phyloP scores from a whole-genome alignment of 176 grass and related monocot genomes.

The Musa troglodytarum region DNA sequence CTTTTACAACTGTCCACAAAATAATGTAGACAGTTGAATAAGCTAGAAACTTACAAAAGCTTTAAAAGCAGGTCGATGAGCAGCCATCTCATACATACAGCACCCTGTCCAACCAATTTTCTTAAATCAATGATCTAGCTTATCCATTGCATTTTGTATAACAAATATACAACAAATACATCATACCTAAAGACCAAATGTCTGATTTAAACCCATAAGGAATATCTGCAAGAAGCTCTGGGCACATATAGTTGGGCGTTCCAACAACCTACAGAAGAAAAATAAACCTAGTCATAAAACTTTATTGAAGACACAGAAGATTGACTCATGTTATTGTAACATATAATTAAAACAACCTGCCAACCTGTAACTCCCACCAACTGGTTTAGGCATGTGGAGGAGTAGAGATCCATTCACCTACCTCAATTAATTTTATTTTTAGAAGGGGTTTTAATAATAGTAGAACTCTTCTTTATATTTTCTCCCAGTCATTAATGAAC shows the following conservation, averaged over 20 bases:
- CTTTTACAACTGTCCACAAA: background rate
- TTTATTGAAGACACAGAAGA: no score
- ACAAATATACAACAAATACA: slow-evolving; percentile 12
- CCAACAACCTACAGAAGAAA: slow-evolving; percentile 65
- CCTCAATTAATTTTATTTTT: background rate
- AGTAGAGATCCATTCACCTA: background rate
- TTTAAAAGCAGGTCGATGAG: slow-evolving; percentile 91
- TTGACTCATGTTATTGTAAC: no score
- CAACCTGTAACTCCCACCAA: background rate
- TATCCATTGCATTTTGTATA: background rate
- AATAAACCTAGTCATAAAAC: background rate
- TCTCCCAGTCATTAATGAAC: background rate
- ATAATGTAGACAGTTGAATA: background rate
- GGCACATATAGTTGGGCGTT: slow-evolving; percentile 98
- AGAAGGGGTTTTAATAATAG: background rate
- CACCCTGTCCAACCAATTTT: slow-evolving; percentile 49
- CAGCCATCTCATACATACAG: slow-evolving; percentile 97
- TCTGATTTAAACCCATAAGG: slow-evolving; percentile 98
- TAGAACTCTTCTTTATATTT: background rate
- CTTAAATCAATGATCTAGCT: slow-evolving; percentile 17
- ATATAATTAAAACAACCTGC: no score
- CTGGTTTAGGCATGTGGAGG: background rate
- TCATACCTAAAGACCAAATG: slow-evolving; percentile 92
- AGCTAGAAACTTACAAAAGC: slow-evolving; percentile 76
- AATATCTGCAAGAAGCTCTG: slow-evolving; percentile 89